phyloP scores from a whole-genome alignment of 139 green algal species.

The Zygnema circumcarinatum region DNA sequence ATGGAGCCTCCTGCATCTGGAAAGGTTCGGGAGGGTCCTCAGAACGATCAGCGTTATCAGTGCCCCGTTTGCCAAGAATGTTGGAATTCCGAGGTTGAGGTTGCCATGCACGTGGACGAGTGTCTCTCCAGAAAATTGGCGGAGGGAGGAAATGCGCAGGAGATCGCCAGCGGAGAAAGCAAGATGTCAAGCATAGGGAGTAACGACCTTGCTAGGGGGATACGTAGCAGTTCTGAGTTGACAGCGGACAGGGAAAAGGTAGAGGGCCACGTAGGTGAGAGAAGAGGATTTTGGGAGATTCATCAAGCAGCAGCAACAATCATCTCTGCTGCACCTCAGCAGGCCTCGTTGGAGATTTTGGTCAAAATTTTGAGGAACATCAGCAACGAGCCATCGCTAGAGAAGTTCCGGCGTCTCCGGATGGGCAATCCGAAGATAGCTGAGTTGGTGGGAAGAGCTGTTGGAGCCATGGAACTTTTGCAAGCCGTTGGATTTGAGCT shows the following conservation, averaged over 20 bases:
- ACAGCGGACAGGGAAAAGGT: too few species aligned
- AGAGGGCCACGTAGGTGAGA: too few species aligned
- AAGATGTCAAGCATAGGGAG: too few species aligned
- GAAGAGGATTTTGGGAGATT: background rate
- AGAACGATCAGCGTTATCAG: background rate
- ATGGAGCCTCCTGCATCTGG: too few species aligned
- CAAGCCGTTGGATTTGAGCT: slow-evolving; percentile 47
- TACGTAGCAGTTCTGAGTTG: too few species aligned
- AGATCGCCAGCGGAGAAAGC: too few species aligned
- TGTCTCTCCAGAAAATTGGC: background rate
- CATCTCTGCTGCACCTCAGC: background rate
- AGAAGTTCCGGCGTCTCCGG: slow-evolving; percentile 53
- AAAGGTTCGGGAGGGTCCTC: background rate
- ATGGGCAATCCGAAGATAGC: slow-evolving; percentile 48
- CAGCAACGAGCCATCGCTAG: slow-evolving; percentile 4
- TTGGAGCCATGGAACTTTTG: slow-evolving; percentile 41
- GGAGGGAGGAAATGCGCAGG: background rate
- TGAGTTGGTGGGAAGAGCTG: slow-evolving; percentile 37
- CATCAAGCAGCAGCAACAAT: slow-evolving; percentile 18
- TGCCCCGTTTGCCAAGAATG: background rate
- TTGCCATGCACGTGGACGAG: background rate
- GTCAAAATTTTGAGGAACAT: slow-evolving; percentile 50
- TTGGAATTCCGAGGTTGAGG: background rate
- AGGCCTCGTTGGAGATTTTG: slow-evolving; percentile 22
- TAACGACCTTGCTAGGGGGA: too few species aligned